Evolutionary conservation across 1,284 basidiomycete genomes (phyloP).

Genomic region (Thecaphora thlaspeos): DNA sequence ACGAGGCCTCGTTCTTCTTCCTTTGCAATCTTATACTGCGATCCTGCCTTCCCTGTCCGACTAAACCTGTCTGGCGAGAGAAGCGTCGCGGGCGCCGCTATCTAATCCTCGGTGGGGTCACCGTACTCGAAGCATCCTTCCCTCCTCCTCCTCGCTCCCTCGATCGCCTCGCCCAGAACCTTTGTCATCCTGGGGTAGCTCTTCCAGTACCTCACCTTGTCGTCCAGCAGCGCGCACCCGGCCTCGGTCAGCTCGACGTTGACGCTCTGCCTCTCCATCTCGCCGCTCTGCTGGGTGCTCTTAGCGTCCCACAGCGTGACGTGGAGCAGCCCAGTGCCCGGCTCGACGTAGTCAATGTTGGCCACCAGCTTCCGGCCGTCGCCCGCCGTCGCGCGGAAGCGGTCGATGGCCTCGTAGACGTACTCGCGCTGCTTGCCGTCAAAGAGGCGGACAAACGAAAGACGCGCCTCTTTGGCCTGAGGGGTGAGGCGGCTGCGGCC

Average conservation of each 20-base stretch:
- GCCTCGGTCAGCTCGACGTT: constrained; percentile 41
- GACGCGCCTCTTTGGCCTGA: constrained; percentile 37
- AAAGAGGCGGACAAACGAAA: constrained; percentile 45
- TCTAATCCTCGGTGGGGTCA: constrained; percentile 39
- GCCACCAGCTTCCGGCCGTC: constrained; percentile 51
- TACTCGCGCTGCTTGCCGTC: constrained; percentile 44
- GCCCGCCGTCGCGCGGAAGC: constrained; percentile 37
- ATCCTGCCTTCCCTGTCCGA: no score
- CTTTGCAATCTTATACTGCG: no score
- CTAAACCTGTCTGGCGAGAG: no score
- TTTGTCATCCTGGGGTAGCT: constrained; percentile 29
- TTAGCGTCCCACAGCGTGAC: constrained; percentile 49
- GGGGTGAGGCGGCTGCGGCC: constrained; percentile 32
- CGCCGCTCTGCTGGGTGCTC: constrained; percentile 20
- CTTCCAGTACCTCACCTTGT: constrained; percentile 40
- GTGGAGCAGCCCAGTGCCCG: constrained; percentile 21
- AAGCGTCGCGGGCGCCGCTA: no score
- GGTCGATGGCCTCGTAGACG: constrained; percentile 42
- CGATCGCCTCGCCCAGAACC: constrained; percentile 23
- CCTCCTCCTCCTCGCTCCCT: constrained; percentile 36
- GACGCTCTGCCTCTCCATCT: constrained; percentile 37
- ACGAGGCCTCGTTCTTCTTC: constrained; percentile 5
- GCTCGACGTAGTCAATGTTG: constrained; percentile 45
- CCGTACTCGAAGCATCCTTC: constrained; percentile 46
- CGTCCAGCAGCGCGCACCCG: constrained; percentile 42